Percentiles rank a stretch among this genome's conserved stretches.
phyloP scores from a whole-genome alignment of 2,329 filamentous ascomycete genomes.

The Alternaria novae-zelandiae region DNA sequence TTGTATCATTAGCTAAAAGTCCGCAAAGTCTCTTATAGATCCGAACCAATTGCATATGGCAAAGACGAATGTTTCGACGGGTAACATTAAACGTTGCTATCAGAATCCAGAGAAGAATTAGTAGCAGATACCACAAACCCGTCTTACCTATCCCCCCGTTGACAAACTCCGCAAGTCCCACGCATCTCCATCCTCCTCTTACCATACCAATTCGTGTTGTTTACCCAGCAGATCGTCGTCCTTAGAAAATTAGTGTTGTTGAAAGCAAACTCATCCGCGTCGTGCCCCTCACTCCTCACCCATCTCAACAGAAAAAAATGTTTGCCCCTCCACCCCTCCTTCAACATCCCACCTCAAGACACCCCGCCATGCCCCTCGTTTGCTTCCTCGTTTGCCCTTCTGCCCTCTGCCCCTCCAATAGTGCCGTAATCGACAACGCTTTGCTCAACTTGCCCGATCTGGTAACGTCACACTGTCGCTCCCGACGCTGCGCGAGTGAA shows the following conservation, averaged over 20 bases:
- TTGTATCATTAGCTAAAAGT: not conserved
- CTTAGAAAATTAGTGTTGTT: not conserved
- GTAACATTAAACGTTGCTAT: not conserved
- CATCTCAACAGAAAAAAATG: not conserved
- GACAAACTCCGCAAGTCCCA: not conserved
- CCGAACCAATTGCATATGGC: not conserved
- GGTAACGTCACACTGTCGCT: not conserved
- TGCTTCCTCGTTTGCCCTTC: not conserved
- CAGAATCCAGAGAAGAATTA: not conserved
- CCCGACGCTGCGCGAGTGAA: not conserved
- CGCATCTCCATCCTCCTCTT: not conserved
- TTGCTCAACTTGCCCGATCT: not conserved
- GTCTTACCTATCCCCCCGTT: too few relatives aligned
- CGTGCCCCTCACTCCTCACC: not conserved
- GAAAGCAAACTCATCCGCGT: not conserved
- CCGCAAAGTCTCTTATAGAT: not conserved
- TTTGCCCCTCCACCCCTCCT: conserved; percentile 1
- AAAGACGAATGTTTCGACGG: not conserved
- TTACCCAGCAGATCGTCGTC: too few relatives aligned
- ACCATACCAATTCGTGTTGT: not conserved
- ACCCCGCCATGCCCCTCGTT: conserved; percentile 2
- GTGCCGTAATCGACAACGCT: not conserved
- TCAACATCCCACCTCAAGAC: too few relatives aligned
- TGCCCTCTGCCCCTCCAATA: not conserved
- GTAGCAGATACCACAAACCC: not conserved